Conservation (phyloP, 208 protist species). For the Wallacemonas collosoma region DNA sequence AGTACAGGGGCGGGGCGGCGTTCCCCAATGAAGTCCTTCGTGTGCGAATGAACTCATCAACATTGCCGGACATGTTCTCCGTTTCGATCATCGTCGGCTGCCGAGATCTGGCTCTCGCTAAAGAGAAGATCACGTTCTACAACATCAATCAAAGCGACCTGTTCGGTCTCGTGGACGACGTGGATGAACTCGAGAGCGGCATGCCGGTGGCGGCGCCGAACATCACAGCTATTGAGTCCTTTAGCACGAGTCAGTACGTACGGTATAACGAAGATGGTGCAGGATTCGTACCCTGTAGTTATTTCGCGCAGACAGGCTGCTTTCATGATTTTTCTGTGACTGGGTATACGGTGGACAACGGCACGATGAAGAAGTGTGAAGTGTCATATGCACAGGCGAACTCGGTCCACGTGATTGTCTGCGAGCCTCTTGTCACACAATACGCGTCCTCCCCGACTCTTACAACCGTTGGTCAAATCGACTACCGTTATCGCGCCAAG, state of each 20-base stretch:
- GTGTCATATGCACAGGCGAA: background rate
- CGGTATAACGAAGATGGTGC: background rate
- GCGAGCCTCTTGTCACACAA: background rate
- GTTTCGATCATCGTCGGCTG: background rate
- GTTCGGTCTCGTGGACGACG: background rate
- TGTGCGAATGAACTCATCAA: background rate
- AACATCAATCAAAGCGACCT: background rate
- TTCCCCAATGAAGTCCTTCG: background rate
- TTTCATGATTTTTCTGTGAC: too few species aligned
- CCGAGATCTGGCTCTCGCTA: background rate
- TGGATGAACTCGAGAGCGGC: background rate
- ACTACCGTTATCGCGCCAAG: slow-evolving; percentile 1
- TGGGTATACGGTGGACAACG: too few species aligned
- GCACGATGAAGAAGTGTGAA: too few species aligned
- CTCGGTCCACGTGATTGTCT: background rate
- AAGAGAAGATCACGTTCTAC: background rate
- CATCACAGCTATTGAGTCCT: background rate
- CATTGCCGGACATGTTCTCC: slow-evolving; percentile 9
- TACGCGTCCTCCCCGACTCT: background rate
- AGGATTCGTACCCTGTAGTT: background rate
- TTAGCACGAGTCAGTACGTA: background rate
- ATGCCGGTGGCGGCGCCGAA: background rate
- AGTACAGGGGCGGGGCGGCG: background rate
- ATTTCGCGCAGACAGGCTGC: too few species aligned
- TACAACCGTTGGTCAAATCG: background rate